Percentiles rank a stretch among this genome's conserved stretches.
Conservation (phyloP, 2,329 filamentous ascomycete genomes). For the Paraphoma chrysanthemicola region DNA sequence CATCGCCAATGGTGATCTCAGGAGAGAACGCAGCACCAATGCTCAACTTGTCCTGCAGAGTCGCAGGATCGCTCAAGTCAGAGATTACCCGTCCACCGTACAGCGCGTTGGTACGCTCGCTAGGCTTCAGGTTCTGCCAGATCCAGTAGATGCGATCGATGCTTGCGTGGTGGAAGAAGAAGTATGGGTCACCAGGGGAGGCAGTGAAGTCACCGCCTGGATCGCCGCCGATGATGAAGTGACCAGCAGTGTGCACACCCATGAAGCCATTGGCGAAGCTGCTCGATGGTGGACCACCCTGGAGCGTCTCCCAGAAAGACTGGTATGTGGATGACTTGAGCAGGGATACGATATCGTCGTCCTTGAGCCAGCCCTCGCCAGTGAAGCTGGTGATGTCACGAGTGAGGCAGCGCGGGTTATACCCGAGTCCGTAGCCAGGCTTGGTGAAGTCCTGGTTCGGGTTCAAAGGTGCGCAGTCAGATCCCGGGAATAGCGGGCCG, state of each 20-base stretch:
- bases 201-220: constrained; percentile 54
- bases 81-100: constrained; percentile 53
- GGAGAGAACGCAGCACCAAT: constrained; percentile 46
- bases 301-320: constrained; percentile 50
- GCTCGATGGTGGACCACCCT: constrained; percentile 35
- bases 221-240: constrained; percentile 54
- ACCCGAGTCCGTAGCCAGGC: constrained; percentile 26
- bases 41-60: constrained; percentile 52
- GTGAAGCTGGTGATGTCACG: constrained; percentile 44
- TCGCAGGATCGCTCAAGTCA: constrained; percentile 51
- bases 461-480: constrained; percentile 32
- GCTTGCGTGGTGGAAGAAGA: constrained; percentile 56
- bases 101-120: constrained; percentile 48
- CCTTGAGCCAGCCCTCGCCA: constrained; percentile 35
- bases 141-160: constrained; percentile 59
- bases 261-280: constrained; percentile 37
- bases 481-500: constrained; percentile 56
- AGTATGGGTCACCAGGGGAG: constrained; percentile 50
- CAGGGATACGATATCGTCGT: constrained; percentile 31
- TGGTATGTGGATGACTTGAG: constrained; percentile 39
- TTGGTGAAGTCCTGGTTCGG: constrained; percentile 38
- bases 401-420: constrained; percentile 46
- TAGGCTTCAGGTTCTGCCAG: constrained; percentile 55
- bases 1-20: constrained; percentile 45
- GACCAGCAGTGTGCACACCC: constrained; percentile 54